Evolutionary conservation across 2,329 filamentous ascomycete species (phyloP).

Genomic region (Colletotrichum falcatum): DNA sequence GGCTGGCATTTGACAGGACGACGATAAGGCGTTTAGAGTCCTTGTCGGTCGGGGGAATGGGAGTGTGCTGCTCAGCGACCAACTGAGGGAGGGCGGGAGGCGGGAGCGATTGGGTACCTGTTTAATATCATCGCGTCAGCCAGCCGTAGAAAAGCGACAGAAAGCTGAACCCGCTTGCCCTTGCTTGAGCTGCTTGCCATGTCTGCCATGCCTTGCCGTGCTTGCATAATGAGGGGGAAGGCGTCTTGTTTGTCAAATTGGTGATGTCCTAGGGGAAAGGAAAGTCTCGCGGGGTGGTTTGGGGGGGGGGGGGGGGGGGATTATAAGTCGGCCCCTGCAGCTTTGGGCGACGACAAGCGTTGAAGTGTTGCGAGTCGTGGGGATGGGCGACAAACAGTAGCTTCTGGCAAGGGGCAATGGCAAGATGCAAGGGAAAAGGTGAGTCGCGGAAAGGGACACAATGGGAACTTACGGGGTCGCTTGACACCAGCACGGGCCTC

Average conservation of each 20-base stretch:
- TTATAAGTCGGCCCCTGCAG: not conserved
- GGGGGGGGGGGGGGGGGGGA: not conserved
- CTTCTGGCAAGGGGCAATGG: not conserved
- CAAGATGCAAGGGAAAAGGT: not conserved
- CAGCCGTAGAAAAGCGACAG: not conserved
- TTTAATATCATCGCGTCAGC: slow-evolving; percentile 41
- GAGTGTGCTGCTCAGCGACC: slow-evolving; percentile 90
- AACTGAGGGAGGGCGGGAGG: slow-evolving; percentile 91
- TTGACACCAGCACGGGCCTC: slow-evolving; percentile 57
- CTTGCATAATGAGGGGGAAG: not conserved
- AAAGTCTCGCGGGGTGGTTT: not conserved
- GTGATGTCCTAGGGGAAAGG: not conserved
- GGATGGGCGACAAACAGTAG: not conserved
- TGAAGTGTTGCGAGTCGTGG: not conserved
- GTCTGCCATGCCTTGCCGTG: slow-evolving; percentile 5
- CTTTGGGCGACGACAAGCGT: not conserved
- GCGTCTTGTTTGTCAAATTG: not conserved
- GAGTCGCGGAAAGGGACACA: slow-evolving; percentile 9
- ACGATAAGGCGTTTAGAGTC: slow-evolving; percentile 93
- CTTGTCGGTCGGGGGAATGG: slow-evolving; percentile 88
- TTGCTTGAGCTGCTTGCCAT: not conserved
- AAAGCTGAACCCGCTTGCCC: slow-evolving; percentile 18
- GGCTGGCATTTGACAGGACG: slow-evolving; percentile 94
- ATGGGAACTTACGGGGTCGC: slow-evolving; percentile 55
- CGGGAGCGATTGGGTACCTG: slow-evolving; percentile 94